A percentile compares a stretch with the other conserved stretches of the same genome.
phyloP scores from a whole-genome alignment of 495 filamentous ascomycete species.

The Penicillium subrubescens region DNA sequence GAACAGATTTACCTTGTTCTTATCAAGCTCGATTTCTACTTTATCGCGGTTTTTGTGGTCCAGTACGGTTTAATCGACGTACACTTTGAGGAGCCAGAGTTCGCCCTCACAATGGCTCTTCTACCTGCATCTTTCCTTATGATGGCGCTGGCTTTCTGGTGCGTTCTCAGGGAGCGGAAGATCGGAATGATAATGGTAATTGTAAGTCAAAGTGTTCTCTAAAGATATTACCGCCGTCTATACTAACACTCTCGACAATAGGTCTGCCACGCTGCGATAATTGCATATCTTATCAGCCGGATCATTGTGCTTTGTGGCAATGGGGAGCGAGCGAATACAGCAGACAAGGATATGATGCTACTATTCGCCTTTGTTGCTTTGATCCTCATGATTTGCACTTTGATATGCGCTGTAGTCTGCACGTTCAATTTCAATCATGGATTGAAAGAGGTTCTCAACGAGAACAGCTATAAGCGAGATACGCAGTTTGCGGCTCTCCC shows the following conservation, averaged over 20 bases:
- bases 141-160: slow-evolving; percentile 18
- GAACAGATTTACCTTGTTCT: slow-evolving; percentile 23
- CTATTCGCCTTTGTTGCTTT: slow-evolving; percentile 20
- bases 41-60: slow-evolving; percentile 25
- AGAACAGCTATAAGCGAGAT: not conserved
- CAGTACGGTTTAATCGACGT: slow-evolving; percentile 30
- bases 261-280: slow-evolving; percentile 18
- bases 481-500: slow-evolving; percentile 1
- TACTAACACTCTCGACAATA: not conserved
- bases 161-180: slow-evolving; percentile 18
- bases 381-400: slow-evolving; percentile 6
- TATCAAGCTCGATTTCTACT: slow-evolving; percentile 24
- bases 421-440: slow-evolving; percentile 20
- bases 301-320: slow-evolving; percentile 20
- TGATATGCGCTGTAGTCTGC: slow-evolving; percentile 19
- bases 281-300: slow-evolving; percentile 23
- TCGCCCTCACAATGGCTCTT: slow-evolving; percentile 22
- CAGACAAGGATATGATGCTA: slow-evolving; percentile 25
- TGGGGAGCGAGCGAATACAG: slow-evolving; percentile 9
- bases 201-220: slow-evolving; percentile 11
- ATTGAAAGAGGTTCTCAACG: slow-evolving; percentile 1
- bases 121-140: slow-evolving; percentile 21
- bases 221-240: no score
- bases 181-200: slow-evolving; percentile 12
- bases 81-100: slow-evolving; percentile 29